Base-by-base conservation (phyloP, 1,284 basidiomycete genomes). In the Gomphus bonarii region DNA sequence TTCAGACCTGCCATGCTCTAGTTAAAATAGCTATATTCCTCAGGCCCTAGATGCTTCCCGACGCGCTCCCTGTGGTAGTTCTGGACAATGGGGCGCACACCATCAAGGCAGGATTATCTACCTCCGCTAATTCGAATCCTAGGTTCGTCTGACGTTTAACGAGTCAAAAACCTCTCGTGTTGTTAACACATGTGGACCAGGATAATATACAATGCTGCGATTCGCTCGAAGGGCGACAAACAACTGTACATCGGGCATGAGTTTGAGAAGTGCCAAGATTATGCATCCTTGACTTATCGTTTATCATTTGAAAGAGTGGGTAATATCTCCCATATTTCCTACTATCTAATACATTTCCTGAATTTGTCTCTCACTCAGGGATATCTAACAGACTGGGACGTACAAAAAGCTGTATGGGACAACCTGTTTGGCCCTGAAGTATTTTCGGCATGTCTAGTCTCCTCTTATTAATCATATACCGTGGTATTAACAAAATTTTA, bases 401-500 rank as follows among this genome's bases (percentile, higher is more conserved):
- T 87, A 1, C 84, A 95, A 69, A 94, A 94, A 70, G 84, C 86
- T 12, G 77, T 95, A 14, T 95, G 92, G 91, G 91, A 95, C 63
- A 81, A 85, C 8, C 66, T 93, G 28, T 90, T 95, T 68, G 88
- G 85, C 6, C 73, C 78, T 44, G 75, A 84, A 56, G 79, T 77
- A 49, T 72, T 92, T 52, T 79, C 81, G 61, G 91, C 90, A 68
- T 66, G 79, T 70, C 9, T 55, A 28, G 48, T 20, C 35, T 48
- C 18, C 20, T 31, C 7, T 18, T 38, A 6, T 31, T 20, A 8
- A 14, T 2, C 18, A 31, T 50, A 12, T 14, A 50, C 31, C 20
- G 31, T n/a, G n/a, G 25, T 9, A 28, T 16, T 31, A 50, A 10
- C 48, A 35, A 9, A n/a, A 22, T 36, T 30, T 46, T 55, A 52